Conservation (phyloP, 2,329 filamentous ascomycete genomes). For the Malbranchea cinnamomea region DNA sequence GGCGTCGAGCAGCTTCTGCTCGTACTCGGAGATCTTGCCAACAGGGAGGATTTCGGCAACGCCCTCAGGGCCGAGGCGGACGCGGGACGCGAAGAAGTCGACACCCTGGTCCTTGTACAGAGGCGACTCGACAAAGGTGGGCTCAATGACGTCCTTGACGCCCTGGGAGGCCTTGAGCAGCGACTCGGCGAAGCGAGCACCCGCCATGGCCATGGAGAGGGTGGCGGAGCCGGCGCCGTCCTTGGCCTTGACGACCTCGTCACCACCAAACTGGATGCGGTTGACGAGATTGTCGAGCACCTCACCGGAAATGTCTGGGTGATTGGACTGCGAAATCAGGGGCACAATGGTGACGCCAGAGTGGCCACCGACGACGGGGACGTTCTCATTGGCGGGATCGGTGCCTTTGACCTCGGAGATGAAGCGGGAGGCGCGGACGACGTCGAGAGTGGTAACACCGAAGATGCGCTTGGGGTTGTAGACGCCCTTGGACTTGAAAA, state of each 20-base stretch:
- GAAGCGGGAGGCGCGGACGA: slow-evolving; percentile 95
- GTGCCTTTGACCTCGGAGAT: slow-evolving; percentile 85
- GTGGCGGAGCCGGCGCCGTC: slow-evolving; percentile 93
- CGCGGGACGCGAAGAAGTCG: slow-evolving; percentile 89
- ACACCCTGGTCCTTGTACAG: slow-evolving; percentile 98
- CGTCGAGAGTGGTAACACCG: slow-evolving; percentile 97
- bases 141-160: slow-evolving; percentile 89
- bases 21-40: slow-evolving; percentile 67
- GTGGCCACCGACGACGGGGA: slow-evolving; percentile 94
- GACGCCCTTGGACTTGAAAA: slow-evolving; percentile 88
- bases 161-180: slow-evolving; percentile 85
- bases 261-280: slow-evolving; percentile 96
- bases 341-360: slow-evolving; percentile 97
- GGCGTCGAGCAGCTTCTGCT: slow-evolving; percentile 80
- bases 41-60: slow-evolving; percentile 85
- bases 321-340: slow-evolving; percentile 84
- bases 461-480: slow-evolving; percentile 99
- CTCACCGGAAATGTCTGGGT: slow-evolving; percentile 68
- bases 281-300: slow-evolving; percentile 63
- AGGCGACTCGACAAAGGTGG: slow-evolving; percentile 90
- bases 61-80: slow-evolving; percentile 92
- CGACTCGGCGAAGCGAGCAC: slow-evolving; percentile 71
- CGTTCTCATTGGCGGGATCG: slow-evolving; percentile 83
- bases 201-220: slow-evolving; percentile 97
- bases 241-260: slow-evolving; percentile 99